Evolutionary conservation across 108 stramenopile genomes (phyloP), one percentile per base, ranked within the genome.

Genomic region (Aurantiochytrium sp.): DNA sequence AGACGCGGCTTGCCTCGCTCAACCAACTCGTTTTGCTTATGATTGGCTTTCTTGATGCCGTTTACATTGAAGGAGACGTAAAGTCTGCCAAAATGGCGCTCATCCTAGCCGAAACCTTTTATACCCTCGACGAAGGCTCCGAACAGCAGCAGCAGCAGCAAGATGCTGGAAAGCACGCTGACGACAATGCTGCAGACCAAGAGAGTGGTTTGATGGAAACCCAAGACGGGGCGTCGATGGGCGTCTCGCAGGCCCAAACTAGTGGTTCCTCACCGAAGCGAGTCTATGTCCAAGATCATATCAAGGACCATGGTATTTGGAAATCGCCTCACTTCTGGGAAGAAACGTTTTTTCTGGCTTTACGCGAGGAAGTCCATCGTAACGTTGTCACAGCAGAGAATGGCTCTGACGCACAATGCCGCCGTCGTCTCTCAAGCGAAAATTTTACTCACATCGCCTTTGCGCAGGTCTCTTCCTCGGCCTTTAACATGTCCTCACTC

Each of bases 251-350:
- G 35, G 35, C 35, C 35, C 35, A 35, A 35, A 35, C 35, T 35
- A 35, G 1, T 35, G 35, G 35, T 35, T 35, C 35, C 35, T 35
- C 35, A 35, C 35, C 35, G 0, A 18, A 16, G 3, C 45, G 51
- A 6, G 51, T 53, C n/a, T 83, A 83, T 23, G 76, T 83, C 19
- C 76, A 83, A 53, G 76, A 83, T 35, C 49, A 53, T 23, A 53
- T 83, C 49, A 83, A 83, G 51, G 76, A 83, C 25, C 76, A 83
- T 23, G 45, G 49, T 6, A 83, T 83, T 23, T 83, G 76, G 76
- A 83, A 83, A 35, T 53, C 49, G n/a, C 45, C 51, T 12, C 76
- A 83, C 51, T 83, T 83, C 49, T 83, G 76, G 76, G 76, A 83
- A 3, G 76, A 83, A 53, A 83, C 76, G 12, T 83, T 83, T 53